Conservation (phyloP, 2,329 filamentous ascomycete genomes). For the Rhytidhysteron rufulum region DNA sequence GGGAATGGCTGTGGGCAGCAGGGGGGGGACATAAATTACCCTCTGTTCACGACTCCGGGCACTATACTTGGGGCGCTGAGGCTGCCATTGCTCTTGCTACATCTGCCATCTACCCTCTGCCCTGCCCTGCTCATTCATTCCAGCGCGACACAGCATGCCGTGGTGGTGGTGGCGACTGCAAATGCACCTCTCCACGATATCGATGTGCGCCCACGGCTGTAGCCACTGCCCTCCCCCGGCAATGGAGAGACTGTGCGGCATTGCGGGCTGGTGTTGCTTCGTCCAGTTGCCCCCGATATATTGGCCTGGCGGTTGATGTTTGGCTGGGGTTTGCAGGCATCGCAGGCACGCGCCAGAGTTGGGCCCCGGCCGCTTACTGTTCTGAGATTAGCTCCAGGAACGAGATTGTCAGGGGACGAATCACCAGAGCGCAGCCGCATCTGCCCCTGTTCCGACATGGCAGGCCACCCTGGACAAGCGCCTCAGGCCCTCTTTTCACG, state of each 20-base stretch:
- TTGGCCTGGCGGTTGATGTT: neutral
- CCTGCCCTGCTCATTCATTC: too few species aligned
- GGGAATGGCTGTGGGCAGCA: constrained; percentile 5
- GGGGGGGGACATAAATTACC: constrained; percentile 6
- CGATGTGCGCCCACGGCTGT: neutral
- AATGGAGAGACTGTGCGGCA: neutral
- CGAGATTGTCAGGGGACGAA: constrained; percentile 4
- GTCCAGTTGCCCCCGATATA: neutral
- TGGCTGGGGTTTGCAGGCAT: neutral
- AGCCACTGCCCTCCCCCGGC: neutral
- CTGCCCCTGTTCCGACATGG: neutral
- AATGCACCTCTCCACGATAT: neutral
- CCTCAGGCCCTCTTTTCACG: neutral
- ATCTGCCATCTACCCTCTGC: too few species aligned
- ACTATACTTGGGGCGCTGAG: too few species aligned
- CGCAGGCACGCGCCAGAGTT: neutral
- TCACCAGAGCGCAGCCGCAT: neutral
- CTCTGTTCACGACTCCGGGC: too few species aligned
- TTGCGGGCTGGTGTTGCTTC: neutral
- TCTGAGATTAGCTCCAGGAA: neutral
- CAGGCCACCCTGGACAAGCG: neutral
- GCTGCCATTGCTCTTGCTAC: too few species aligned
- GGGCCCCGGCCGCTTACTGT: neutral
- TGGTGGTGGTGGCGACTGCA: neutral
- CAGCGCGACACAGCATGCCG: neutral